Evolutionary conservation across 352 stramenopile species (phyloP).

Genomic region (Phytophthora niederhauseri): DNA sequence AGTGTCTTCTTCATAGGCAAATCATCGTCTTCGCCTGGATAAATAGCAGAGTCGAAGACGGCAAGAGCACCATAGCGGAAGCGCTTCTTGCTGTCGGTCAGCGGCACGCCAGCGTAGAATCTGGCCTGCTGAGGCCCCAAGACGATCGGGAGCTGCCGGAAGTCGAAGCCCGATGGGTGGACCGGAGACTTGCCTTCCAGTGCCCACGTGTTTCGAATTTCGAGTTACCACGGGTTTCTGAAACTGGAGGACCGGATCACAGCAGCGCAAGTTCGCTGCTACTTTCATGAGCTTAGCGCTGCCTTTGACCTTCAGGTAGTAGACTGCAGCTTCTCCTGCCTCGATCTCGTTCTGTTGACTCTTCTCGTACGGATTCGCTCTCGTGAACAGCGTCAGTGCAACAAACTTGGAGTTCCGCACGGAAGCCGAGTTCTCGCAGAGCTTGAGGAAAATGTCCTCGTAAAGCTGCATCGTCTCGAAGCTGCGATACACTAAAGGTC

Average conservation of each 20-base stretch:
- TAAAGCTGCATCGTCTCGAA: slow-evolving; percentile 44
- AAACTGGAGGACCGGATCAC: slow-evolving; percentile 62
- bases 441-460: slow-evolving; percentile 58
- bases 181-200: slow-evolving; percentile 28
- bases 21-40: slow-evolving; percentile 42
- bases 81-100: slow-evolving; percentile 48
- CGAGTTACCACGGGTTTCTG: slow-evolving; percentile 53
- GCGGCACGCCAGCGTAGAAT: slow-evolving; percentile 75
- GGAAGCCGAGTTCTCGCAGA: slow-evolving; percentile 55
- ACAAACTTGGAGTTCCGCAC: slow-evolving; percentile 59
- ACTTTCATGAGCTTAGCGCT: slow-evolving; percentile 61
- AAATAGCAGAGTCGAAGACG: slow-evolving; percentile 62
- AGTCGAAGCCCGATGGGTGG: slow-evolving; percentile 48
- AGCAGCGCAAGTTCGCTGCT: slow-evolving; percentile 66
- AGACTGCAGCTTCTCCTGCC: slow-evolving; percentile 12
- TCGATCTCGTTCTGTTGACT: slow-evolving; percentile 25
- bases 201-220: slow-evolving; percentile 53
- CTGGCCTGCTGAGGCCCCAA: slow-evolving; percentile 66
- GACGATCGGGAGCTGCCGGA: slow-evolving; percentile 68
- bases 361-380: slow-evolving; percentile 11
- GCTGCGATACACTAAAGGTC: slow-evolving; percentile 36
- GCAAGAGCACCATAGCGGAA: slow-evolving; percentile 63
- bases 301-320: slow-evolving; percentile 59
- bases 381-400: slow-evolving; percentile 60
- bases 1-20: slow-evolving; percentile 42